These are phyloP conservation scores for Sarocladium kiliense DNA, from an alignment of 2,329 filamentous ascomycete species.

Conservation along the genomic window DNA sequence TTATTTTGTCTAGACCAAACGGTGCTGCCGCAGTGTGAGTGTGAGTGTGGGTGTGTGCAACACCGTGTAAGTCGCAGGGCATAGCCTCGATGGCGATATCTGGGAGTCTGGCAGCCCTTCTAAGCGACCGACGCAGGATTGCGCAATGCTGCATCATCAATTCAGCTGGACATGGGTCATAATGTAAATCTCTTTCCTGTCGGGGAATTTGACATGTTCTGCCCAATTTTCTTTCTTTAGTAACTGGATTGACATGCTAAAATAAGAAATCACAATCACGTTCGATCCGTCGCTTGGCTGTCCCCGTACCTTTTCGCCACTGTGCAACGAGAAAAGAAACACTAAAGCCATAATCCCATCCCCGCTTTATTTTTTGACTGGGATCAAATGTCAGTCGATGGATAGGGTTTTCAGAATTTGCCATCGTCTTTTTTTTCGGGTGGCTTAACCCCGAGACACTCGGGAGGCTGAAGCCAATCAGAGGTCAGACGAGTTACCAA, in stretches of 20 bases:
- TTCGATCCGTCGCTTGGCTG: no score
- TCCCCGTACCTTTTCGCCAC: background rate
- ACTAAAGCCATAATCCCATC: background rate
- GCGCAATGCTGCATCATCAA: conserved; percentile 1
- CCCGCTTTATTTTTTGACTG: no score
- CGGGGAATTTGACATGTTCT: background rate
- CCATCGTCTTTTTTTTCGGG: background rate
- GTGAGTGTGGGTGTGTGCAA: no score
- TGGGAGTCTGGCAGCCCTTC: no score
- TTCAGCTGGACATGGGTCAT: conserved; percentile 5
- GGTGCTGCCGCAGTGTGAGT: no score
- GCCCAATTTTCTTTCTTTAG: background rate
- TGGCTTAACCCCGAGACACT: conserved; percentile 6
- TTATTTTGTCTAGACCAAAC: background rate
- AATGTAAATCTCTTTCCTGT: background rate
- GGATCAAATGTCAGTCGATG: no score
- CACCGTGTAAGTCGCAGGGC: background rate
- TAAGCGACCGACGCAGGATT: background rate
- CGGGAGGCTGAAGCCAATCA: conserved; percentile 9
- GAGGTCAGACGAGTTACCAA: conserved; percentile 2
- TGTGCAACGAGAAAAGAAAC: background rate
- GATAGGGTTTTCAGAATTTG: background rate
- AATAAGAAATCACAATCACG: background rate
- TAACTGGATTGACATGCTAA: background rate
- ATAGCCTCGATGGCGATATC: conserved; percentile 1